Evolutionary conservation across 768 basidiomycete genomes (phyloP), one percentile per base, ranked within the genome.

Genomic region (Butyriboletus loyo): DNA sequence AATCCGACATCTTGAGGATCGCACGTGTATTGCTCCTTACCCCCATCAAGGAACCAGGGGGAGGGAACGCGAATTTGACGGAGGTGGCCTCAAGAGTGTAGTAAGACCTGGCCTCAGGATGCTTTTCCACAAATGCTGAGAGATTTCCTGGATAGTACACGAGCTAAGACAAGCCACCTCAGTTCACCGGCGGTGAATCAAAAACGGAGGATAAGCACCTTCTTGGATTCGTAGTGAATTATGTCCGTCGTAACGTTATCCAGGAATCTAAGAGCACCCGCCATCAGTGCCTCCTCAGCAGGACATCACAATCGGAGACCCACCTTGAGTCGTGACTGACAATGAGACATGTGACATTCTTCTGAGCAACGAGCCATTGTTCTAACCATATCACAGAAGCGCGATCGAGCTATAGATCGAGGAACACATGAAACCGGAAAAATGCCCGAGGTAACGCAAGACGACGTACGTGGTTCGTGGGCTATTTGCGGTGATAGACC

Each of bases 291-390:
- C 44, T 56, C 44, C 54, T 52, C 43, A 55, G 8, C 32, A 41
- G 41, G 42, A 42, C 25, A 54, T 38, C 34, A 44, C 46, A 30
- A 54, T 34, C 38, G 28, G 27, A n/a, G n/a, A 73, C 85, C 56
- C 54, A 89, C 89, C 92, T 87, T 61, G 93, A 95, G 75, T 98
- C 96, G 77, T 98, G 96, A 73, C 92, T 95, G 70, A 98, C 77
- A 64, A 97, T 92, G 58, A 98, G 75, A 71, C 89, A 93, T 37
- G 95, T 98, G 54, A 97, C 81, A 57, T 91, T 82, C 53, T 77
- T 86, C 62, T 96, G 87, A 8, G 85, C 76, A 51, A 81, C 80
- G 31, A 98, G 80, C 75, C 92, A 98, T 52, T 89, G 72, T 69
- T 97, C 91, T 31, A 98, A 75, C 96, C 96, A 98, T 59, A 82